These are phyloP conservation scores for Asterochloris erici DNA, from an alignment of 139 green algal genomes.

Conservation along the genomic window DNA sequence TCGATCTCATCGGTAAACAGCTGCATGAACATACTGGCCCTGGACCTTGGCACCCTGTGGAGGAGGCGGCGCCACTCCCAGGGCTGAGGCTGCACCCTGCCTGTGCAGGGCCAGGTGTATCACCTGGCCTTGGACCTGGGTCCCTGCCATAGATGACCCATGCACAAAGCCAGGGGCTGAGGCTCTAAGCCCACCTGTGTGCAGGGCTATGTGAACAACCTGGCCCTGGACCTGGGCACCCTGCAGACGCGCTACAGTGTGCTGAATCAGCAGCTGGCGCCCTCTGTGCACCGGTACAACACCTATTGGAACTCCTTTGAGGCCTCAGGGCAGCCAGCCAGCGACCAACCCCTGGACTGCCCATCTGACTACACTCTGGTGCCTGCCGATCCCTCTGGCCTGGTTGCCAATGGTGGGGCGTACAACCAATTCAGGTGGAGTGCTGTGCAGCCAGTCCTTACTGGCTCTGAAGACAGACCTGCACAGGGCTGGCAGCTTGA, in stretches of 20 bases:
- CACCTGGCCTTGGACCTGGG: too few species aligned
- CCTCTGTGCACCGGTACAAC: constrained; percentile 13
- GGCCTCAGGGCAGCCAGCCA: not conserved
- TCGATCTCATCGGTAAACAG: too few species aligned
- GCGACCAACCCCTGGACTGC: not conserved
- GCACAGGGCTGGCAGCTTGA: too few species aligned
- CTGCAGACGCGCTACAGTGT: not conserved
- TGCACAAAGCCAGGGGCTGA: too few species aligned
- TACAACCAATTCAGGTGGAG: constrained; percentile 1
- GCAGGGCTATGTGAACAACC: not conserved
- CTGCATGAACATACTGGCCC: too few species aligned
- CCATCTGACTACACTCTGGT: not conserved
- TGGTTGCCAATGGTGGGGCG: constrained; percentile 3
- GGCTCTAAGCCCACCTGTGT: not conserved
- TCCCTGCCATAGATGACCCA: too few species aligned
- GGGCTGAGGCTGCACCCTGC: too few species aligned
- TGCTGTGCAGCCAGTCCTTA: too few species aligned
- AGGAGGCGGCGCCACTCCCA: too few species aligned
- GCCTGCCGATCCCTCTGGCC: constrained; percentile 3
- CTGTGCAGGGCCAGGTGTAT: too few species aligned
- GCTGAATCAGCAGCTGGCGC: constrained; percentile 4
- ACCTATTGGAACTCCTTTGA: constrained; percentile 13
- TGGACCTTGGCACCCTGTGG: too few species aligned
- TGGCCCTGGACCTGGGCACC: not conserved
- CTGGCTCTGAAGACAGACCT: too few species aligned